Evolutionary conservation across 2,329 filamentous ascomycete species (phyloP).

Genomic region (Xylariales sp.): DNA sequence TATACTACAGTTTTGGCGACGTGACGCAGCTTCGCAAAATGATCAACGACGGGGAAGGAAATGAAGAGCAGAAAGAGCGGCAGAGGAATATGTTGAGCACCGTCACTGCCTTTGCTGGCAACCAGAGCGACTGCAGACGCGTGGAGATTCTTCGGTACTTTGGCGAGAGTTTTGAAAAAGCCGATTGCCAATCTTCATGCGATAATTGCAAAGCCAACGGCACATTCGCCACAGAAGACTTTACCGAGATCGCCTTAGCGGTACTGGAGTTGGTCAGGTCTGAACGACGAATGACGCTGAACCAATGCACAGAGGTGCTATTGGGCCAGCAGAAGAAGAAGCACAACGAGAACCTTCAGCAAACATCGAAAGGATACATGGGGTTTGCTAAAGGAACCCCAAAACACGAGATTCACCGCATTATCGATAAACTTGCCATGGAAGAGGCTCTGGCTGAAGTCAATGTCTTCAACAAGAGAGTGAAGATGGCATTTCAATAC

Average conservation of each 20-base stretch:
- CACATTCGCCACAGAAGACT: slow-evolving; percentile 69
- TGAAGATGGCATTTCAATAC: slow-evolving; percentile 71
- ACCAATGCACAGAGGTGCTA: slow-evolving; percentile 81
- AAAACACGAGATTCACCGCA: slow-evolving; percentile 72
- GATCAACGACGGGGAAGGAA: slow-evolving; percentile 79
- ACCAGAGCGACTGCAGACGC: slow-evolving; percentile 79
- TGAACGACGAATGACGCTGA: slow-evolving; percentile 62
- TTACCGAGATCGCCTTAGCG: slow-evolving; percentile 68
- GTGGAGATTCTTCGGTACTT: slow-evolving; percentile 92
- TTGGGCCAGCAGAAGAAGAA: slow-evolving; percentile 60
- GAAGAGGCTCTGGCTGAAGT: slow-evolving; percentile 72
- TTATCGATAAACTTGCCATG: slow-evolving; percentile 73
- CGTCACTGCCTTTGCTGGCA: slow-evolving; percentile 86
- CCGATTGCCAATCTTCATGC: slow-evolving; percentile 70
- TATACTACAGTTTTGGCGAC: slow-evolving; percentile 83
- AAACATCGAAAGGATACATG: slow-evolving; percentile 53
- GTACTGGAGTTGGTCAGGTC: slow-evolving; percentile 66
- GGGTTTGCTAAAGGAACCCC: slow-evolving; percentile 67
- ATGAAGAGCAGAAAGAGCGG: slow-evolving; percentile 72
- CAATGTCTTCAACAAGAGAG: slow-evolving; percentile 56
- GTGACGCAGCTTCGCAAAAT: slow-evolving; percentile 69
- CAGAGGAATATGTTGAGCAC: slow-evolving; percentile 81
- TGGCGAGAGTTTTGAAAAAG: slow-evolving; percentile 72
- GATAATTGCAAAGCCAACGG: slow-evolving; percentile 82
- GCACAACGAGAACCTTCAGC: slow-evolving; percentile 35